Evolutionary conservation across 148 eudicot species (phyloP), one percentile per base, ranked within the genome.

Genomic region (Vaccinium vitisidaea): DNA sequence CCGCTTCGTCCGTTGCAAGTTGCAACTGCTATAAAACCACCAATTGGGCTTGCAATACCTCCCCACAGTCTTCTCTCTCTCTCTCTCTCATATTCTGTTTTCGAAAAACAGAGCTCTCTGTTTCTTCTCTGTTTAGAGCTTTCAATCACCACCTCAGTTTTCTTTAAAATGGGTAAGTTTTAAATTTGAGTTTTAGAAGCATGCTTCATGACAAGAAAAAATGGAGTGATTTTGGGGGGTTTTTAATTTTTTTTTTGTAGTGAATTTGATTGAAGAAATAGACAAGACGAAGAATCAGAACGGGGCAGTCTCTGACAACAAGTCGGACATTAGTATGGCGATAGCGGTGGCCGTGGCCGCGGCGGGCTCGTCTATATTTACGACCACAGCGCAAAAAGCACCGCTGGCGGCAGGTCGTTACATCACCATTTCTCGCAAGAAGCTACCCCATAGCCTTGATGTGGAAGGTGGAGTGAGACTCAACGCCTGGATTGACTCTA

Each of bases 401-500:
- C 92, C 92, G 16, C 82, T 91, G 4, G 86, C 80, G 8, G 91
- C 93, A 0, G 89, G 91, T 0, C 84, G 87, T n/a, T 88, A 58
- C 87, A 85, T 91, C 76, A 88, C 90, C 77, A 89, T 91, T 79
- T 84, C 85, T 12, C 82, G 84, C 79, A 92, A 90, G 81, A 89
- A 91, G 79, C 83, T 93, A 1, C 80, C 90, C 0, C 88, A 94
- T 52, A 91, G 89, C 81, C 88, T 94, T 36, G 94, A 92, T 8
- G 83, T 88, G 36, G 88, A 84, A 83, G 86, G 87, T 23, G 88
- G 83, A 0, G 84, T 85, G 0, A 84, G 88, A 59, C 83, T 90
- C 81, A 92, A 83, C 83, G 87, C 95, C 0, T 95, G 97, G 95
- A 92, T 95, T 75, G 97, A 95, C 46, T 90, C 95, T 2, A 95